Base-by-base conservation (phyloP, 768 basidiomycete genomes). In the Mycena crocata region DNA sequence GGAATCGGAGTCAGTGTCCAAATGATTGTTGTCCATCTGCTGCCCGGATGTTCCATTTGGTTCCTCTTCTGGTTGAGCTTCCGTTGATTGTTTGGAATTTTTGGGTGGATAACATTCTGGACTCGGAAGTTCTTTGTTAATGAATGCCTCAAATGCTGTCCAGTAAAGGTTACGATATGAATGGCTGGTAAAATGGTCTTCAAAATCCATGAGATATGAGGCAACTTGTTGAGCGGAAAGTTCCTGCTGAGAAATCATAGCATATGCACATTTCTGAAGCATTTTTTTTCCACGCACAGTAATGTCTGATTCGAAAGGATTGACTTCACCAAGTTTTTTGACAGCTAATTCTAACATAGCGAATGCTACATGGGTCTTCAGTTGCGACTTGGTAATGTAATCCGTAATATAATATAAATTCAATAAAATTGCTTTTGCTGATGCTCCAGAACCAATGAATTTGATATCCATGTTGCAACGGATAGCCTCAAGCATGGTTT, bases 331-430 rank as follows among this genome's bases (percentile, higher is more conserved):
- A 15, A 76, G 31, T 23, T 70, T 74, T 35, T 69, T 67, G 0
- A 77, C 62, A 5, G 77, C 60, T 0, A 62, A 32, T 30, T 62
- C 60, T 1, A 62, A 40, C 57, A 59, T 59, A 3, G 57, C 19
- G 23, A 59, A 59, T 14, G 57, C 57, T 17, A 59, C 46, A n/a
- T 62, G 60, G 26, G 60, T 62, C 45, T 62, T 74, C 37, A 78
- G 61, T 26, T 73, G 68, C 1, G 65, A 58, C 52, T 81, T 81
- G 0, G 78, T 81, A 10, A 81, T 78, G 48, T 81, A 81, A 42
- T 81, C 80, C 0, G 76, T 80, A 2, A 79, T 71, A 31, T 81
- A 81, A 51, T 71, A 79, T 0, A 81, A 52, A 0, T 77, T 50
- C 0, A 74, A 79, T 0, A 81, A 52, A 0, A 78, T 50, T 0